Conservation (phyloP, 2,329 filamentous ascomycete genomes). For the Ilyonectria destructans region DNA sequence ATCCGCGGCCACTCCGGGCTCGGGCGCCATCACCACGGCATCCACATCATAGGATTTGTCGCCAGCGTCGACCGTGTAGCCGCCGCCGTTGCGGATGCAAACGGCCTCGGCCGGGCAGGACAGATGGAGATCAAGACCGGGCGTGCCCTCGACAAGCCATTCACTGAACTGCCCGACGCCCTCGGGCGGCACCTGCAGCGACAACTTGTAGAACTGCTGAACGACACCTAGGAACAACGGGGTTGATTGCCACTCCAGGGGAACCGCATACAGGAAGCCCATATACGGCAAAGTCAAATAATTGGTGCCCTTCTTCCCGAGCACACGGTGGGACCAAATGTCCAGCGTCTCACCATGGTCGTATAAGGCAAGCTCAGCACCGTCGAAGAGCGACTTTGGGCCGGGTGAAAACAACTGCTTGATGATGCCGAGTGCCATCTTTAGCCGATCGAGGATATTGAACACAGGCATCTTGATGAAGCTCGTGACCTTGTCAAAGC, state of each 20-base stretch:
- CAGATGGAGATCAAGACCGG: conserved; percentile 1
- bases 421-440: background rate
- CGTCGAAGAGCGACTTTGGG: conserved; percentile 11
- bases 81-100: background rate
- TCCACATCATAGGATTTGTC: conserved; percentile 1
- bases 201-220: conserved; percentile 12
- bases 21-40: background rate
- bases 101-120: background rate
- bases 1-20: conserved; percentile 11
- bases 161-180: conserved; percentile 9
- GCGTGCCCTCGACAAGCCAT: conserved; percentile 6
- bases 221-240: conserved; percentile 8
- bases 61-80: conserved; percentile 8
- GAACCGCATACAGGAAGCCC: conserved; percentile 8
- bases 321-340: conserved; percentile 5
- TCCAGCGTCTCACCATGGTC: conserved; percentile 7
- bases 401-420: conserved; percentile 1
- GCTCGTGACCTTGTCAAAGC: conserved; percentile 7
- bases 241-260: conserved; percentile 5
- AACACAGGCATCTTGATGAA: conserved; percentile 6
- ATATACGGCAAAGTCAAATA: conserved; percentile 5
- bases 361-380: conserved; percentile 1
- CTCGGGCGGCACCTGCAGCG: conserved; percentile 6
- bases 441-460: background rate
- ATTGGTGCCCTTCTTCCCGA: conserved; percentile 1